phyloP scores from a whole-genome alignment of 805 yeast genomes.

The Cephaloascus fragrans region DNA sequence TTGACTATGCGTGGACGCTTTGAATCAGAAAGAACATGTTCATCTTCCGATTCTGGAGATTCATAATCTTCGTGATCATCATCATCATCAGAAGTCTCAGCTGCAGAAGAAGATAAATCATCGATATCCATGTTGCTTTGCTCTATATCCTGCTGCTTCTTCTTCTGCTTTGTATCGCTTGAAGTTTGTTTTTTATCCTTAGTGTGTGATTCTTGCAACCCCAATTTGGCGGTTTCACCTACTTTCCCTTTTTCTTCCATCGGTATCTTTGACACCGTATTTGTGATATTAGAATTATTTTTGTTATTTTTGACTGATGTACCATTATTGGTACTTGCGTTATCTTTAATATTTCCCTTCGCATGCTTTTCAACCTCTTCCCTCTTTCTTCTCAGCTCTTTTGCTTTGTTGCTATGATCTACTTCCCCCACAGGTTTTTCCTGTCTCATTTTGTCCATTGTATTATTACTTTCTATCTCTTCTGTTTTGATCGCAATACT shows the following conservation, averaged over 20 bases:
- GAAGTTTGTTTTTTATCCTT: conserved; percentile 5
- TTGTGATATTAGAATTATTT: conserved; percentile 16
- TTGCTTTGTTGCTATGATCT: no score
- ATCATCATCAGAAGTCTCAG: conserved; percentile 4
- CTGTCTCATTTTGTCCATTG: no score
- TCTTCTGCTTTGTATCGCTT: background rate
- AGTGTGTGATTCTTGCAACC: conserved; percentile 10
- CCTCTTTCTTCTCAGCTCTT: no score
- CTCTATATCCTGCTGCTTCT: background rate
- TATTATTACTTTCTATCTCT: no score
- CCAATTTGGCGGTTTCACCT: conserved; percentile 7
- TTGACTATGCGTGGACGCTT: background rate
- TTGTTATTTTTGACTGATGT: conserved; percentile 20
- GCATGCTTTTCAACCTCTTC: no score
- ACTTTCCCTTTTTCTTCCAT: conserved; percentile 11
- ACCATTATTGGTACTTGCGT: conserved; percentile 7
- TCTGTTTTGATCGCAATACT: no score
- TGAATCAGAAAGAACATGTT: background rate
- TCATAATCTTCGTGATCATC: conserved; percentile 11
- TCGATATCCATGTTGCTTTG: background rate
- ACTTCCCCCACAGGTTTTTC: no score
- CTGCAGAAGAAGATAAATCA: background rate
- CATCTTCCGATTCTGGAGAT: conserved; percentile 6
- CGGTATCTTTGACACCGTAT: conserved; percentile 13
- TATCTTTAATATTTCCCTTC: no score